Evolutionary conservation across 306 rosid species (phyloP).

Genomic region (Glycine tomentella): DNA sequence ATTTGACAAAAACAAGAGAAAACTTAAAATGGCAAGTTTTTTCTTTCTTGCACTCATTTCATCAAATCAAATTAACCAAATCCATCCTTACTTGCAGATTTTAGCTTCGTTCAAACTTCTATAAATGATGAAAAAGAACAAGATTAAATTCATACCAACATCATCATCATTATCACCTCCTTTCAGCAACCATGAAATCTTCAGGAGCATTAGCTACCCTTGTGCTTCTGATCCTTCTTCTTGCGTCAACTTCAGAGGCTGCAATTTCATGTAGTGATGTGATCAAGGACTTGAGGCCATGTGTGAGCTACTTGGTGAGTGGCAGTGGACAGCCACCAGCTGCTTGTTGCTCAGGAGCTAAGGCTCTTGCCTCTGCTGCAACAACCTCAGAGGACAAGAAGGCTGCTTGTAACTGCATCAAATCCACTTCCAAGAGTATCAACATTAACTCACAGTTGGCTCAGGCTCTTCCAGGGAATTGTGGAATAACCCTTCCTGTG

Average conservation of each 20-base stretch:
- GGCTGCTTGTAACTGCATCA: conserved; percentile 74
- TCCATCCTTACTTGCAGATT: conserved; percentile 30
- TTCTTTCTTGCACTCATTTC: conserved; percentile 53
- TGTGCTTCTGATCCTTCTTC: conserved; percentile 44
- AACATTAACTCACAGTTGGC: conserved; percentile 61
- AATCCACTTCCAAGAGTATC: conserved; percentile 58
- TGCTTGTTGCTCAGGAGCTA: conserved; percentile 71
- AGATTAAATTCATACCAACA: not conserved
- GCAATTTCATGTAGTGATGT: conserved; percentile 66
- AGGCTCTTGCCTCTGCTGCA: conserved; percentile 66
- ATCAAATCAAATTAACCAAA: not conserved
- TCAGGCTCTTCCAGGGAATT: conserved; percentile 69
- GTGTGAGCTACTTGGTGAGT: conserved; percentile 69
- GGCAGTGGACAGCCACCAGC: conserved; percentile 78
- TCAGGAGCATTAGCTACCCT: conserved; percentile 23
- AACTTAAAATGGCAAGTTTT: conserved; percentile 31
- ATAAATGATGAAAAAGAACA: conserved; percentile 40
- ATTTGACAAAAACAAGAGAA: conserved; percentile 13
- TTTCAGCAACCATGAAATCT: conserved; percentile 47
- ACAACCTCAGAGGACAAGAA: conserved; percentile 61
- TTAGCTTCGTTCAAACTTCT: conserved; percentile 39
- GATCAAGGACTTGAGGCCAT: conserved; percentile 63
- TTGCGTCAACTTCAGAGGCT: conserved; percentile 63
- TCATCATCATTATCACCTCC: not conserved
- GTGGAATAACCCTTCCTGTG: conserved; percentile 62